These are phyloP conservation scores for Lanmaoa pseudosensibilis DNA, from an alignment of 768 basidiomycete genomes.

Conservation along the genomic window DNA sequence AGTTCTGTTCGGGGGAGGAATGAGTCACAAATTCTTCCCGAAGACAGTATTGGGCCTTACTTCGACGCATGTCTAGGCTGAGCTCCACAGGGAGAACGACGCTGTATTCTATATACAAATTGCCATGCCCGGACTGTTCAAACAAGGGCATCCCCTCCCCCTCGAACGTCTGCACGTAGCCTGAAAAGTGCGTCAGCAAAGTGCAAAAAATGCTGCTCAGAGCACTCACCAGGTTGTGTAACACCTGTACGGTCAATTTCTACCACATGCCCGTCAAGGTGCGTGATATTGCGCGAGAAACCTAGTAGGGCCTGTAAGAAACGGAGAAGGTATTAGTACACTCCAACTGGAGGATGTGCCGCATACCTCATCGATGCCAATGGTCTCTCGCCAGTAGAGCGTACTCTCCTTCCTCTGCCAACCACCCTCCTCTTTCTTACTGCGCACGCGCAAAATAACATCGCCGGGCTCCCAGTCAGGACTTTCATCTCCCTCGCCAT, in stretches of 20 bases:
- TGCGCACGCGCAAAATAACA: conserved; percentile 82
- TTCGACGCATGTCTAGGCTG: conserved; percentile 61
- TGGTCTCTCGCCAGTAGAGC: conserved; percentile 89
- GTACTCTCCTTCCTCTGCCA: conserved; percentile 90
- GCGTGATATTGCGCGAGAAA: conserved; percentile 89
- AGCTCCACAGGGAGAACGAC: conserved; percentile 84
- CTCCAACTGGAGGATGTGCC: background rate
- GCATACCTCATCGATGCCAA: conserved; percentile 82
- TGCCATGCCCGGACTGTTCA: conserved; percentile 60
- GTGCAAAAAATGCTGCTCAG: background rate
- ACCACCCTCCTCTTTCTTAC: conserved; percentile 71
- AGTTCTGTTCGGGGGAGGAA: conserved; percentile 45
- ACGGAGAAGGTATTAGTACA: background rate
- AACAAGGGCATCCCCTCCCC: conserved; percentile 89
- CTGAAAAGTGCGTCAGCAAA: conserved; percentile 39
- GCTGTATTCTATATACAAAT: conserved; percentile 91
- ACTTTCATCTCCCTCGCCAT: conserved; percentile 95
- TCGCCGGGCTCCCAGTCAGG: conserved; percentile 97
- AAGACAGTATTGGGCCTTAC: conserved; percentile 50
- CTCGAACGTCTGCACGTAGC: conserved; percentile 79
- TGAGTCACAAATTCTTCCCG: conserved; percentile 1
- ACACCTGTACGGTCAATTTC: conserved; percentile 70
- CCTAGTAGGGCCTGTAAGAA: conserved; percentile 84
- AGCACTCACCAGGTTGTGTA: conserved; percentile 80
- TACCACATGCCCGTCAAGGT: conserved; percentile 85